Evolutionary conservation across 2,329 filamentous ascomycete genomes (phyloP), one percentile per base, ranked within the genome.

Genomic region (Keithomyces neogunnii): DNA sequence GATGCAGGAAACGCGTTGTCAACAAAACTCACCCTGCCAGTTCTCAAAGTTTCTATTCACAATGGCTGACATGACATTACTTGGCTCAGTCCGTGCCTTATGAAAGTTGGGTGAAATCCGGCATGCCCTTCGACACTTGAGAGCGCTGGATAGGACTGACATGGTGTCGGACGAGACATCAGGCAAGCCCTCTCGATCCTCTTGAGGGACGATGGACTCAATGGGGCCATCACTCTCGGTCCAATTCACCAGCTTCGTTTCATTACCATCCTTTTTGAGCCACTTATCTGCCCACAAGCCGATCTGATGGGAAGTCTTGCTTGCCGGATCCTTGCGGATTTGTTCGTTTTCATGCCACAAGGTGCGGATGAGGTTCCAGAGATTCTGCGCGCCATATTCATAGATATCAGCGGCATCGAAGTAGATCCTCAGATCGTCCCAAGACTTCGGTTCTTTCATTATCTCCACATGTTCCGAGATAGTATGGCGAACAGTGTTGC

Each of bases 381-480:
- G 62, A 54, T 80, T 80, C 53, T 70, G 62, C 0, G 70, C 71
- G 6, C 76, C 76, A 10, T 69, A 63, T 36, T 66, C 46, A 59
- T 74, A 79, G 31, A 80, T 62, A 47, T 79, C 76, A 8, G 60
- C 52, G 1, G 69, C 66, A 55, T 79, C 76, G 46, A 74, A 80
- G 55, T 73, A 78, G 2, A 61, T 57, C 63, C 72, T 77, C 28
- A 79, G 60, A 30, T 74, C 69, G 36, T 67, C 65, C 61, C 68
- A 73, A 54, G 51, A 62, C 31, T 60, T 13, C 2, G 63, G 66
- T 26, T 59, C 44, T 26, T 49, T 54, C 61, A 73, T 67, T 1
- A 36, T 35, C 52, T 61, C 66, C 62, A 75, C 66, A 9, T 59
- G 49, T 1, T 62, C 48, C 67, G 67, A 71, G 46, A 67, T 61